phyloP scores from a whole-genome alignment of 345 rosid species.

The Crucihimalaya himalaica region DNA sequence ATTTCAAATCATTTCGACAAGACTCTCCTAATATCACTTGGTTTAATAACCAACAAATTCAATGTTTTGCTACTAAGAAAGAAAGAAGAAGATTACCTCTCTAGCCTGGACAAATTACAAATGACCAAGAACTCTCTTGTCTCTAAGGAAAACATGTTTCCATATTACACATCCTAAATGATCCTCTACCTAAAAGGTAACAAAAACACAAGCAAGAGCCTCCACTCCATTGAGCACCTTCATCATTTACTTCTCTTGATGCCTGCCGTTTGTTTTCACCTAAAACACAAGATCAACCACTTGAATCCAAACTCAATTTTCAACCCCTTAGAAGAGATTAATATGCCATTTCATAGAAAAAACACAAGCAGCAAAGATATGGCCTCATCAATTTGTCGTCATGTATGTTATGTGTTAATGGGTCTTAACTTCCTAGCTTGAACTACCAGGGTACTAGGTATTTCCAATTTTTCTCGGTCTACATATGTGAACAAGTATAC shows the following conservation, averaged over 20 bases:
- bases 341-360: not conserved
- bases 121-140: constrained; percentile 7
- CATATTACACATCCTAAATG: constrained; percentile 17
- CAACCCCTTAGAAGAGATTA: not conserved
- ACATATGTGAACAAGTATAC: not conserved
- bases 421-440: constrained; percentile 6
- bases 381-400: not conserved
- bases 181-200: constrained; percentile 19
- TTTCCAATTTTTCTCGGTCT: not conserved
- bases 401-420: constrained; percentile 2
- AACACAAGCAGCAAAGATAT: not conserved
- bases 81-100: constrained; percentile 5
- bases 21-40: not conserved
- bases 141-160: not conserved
- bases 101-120: constrained; percentile 12
- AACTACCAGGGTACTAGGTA: not conserved
- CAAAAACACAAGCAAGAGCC: not conserved
- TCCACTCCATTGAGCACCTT: constrained; percentile 13
- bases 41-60: not conserved
- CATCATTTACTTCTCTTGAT: constrained; percentile 20
- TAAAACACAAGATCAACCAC: constrained; percentile 1
- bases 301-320: constrained; percentile 2
- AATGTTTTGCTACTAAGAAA: not conserved
- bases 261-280: constrained; percentile 20
- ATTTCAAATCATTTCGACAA: not conserved